Evolutionary conservation across 495 filamentous ascomycete genomes (phyloP), one percentile per base, ranked within the genome.

Genomic region (Podospora sp.): DNA sequence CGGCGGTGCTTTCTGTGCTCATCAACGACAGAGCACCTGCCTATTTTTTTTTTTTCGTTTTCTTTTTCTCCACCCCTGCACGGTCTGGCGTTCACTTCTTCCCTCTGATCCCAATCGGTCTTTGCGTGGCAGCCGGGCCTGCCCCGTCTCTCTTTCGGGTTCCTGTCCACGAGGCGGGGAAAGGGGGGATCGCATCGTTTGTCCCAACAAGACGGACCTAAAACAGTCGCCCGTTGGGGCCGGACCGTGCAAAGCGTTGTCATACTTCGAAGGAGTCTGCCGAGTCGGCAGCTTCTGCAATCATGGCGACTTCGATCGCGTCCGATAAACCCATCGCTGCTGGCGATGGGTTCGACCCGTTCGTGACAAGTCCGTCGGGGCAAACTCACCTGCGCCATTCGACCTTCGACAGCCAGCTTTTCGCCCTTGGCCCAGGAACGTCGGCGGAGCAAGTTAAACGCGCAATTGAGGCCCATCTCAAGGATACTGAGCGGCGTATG

Each of bases 361-460:
- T 87, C 69, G 71, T 78, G 26, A 71, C 80, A 29, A 73, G 77
- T 26, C 77, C 82, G n/a, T 73, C 77, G 65, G 73, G 78, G 36
- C 76, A 83, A 20, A 78, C 84, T 36, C 82, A 89, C 64, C 85
- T 92, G 69, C 88, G 92, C 62, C 92, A 90, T 75, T 91, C 91
- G 25, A 82, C 87, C 55, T 94, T 95, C 73, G 91, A 96, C 72
- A 86, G 84, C 7, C 88, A 93, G 61, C 78, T 93, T 25, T 91
- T 96, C 71, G 89, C 88, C 40, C 78, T 95, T n/a, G 90, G 90
- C 72, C 85, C 90, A 6, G 84, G 87, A 29, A 82, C 88, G 2
- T 97, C 95, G 0, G 92, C 94, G 36, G 87, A 89, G 35, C 93
- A 97, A 71, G 90, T 92, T 6, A 95, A 91, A 76, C 89, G 90